Conservation (phyloP, 2,329 filamentous ascomycete genomes). For the Penicillium frequentans region DNA sequence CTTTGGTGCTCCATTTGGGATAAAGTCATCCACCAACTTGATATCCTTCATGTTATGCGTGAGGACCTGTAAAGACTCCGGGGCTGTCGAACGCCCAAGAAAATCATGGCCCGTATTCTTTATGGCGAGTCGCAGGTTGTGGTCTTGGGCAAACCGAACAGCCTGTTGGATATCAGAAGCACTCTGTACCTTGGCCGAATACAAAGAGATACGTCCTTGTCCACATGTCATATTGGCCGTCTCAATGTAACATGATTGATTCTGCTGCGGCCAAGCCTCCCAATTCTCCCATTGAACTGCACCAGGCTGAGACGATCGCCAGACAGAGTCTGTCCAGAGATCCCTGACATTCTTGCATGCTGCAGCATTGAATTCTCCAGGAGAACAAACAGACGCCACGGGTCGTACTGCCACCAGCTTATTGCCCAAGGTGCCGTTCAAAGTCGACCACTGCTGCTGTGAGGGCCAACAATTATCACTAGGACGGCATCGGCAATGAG, state of each 20-base stretch:
- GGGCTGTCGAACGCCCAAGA: constrained; percentile 32
- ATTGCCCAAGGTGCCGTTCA: constrained; percentile 40
- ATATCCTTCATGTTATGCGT: constrained; percentile 34
- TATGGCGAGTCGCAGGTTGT: constrained; percentile 35
- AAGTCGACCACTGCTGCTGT: constrained; percentile 31
- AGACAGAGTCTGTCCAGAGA: constrained; percentile 30
- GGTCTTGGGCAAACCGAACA: constrained; percentile 36
- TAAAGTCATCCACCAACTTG: constrained; percentile 27
- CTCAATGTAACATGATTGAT: constrained; percentile 40
- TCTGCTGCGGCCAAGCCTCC: constrained; percentile 38
- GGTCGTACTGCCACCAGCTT: constrained; percentile 37
- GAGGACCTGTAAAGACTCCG: constrained; percentile 37
- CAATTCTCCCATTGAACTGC: constrained; percentile 42
- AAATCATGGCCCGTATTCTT: constrained; percentile 42
- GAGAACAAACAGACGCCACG: constrained; percentile 33
- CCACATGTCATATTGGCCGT: constrained; percentile 25
- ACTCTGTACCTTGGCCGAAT: constrained; percentile 36
- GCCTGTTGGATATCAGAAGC: constrained; percentile 37
- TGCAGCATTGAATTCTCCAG: constrained; percentile 7
- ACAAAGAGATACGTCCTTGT: constrained; percentile 40
- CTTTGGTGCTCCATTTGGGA: constrained; percentile 11
- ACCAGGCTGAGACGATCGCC: constrained; percentile 38
- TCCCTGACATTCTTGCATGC: constrained; percentile 15
- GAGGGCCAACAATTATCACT: constrained; percentile 42
- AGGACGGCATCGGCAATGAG: constrained; percentile 27